These are phyloP conservation scores for Hymenoscyphus salicellus DNA, from an alignment of 2,329 filamentous ascomycete genomes.

Conservation along the genomic window DNA sequence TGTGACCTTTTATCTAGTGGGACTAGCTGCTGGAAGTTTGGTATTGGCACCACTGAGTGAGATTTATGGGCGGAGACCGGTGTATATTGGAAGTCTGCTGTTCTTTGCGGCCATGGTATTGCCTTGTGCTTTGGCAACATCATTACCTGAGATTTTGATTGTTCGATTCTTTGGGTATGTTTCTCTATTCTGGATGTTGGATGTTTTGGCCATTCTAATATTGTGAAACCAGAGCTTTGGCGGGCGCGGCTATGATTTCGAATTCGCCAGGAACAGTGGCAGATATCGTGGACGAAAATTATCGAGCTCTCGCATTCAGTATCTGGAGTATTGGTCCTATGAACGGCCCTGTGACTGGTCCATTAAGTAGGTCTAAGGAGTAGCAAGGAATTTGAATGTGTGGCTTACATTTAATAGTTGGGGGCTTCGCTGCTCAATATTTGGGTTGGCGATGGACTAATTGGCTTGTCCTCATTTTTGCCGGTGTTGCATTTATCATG, in stretches of 20 bases:
- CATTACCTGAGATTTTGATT: slow-evolving; percentile 65
- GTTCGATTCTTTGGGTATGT: slow-evolving; percentile 68
- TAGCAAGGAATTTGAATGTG: background rate
- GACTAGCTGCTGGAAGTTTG: slow-evolving; percentile 68
- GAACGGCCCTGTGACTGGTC: slow-evolving; percentile 67
- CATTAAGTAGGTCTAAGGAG: slow-evolving; percentile 45
- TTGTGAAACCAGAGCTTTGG: slow-evolving; percentile 50
- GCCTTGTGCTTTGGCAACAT: slow-evolving; percentile 67
- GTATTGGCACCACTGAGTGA: slow-evolving; percentile 72
- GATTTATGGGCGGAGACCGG: slow-evolving; percentile 63
- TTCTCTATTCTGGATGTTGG: background rate
- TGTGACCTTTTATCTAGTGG: slow-evolving; percentile 74
- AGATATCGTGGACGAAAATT: slow-evolving; percentile 77
- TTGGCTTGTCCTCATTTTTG: slow-evolving; percentile 74
- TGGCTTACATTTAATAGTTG: background rate
- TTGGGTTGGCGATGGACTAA: slow-evolving; percentile 87
- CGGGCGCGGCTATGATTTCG: slow-evolving; percentile 75
- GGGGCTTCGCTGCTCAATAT: slow-evolving; percentile 71
- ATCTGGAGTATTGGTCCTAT: slow-evolving; percentile 82
- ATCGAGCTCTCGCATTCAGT: slow-evolving; percentile 77
- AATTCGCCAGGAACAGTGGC: slow-evolving; percentile 81
- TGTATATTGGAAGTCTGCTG: slow-evolving; percentile 65
- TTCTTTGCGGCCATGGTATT: slow-evolving; percentile 68
- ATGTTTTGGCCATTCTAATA: background rate
- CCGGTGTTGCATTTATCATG: slow-evolving; percentile 57